Conservation (phyloP, 495 filamentous ascomycete species). For the Neurospora sp. region DNA sequence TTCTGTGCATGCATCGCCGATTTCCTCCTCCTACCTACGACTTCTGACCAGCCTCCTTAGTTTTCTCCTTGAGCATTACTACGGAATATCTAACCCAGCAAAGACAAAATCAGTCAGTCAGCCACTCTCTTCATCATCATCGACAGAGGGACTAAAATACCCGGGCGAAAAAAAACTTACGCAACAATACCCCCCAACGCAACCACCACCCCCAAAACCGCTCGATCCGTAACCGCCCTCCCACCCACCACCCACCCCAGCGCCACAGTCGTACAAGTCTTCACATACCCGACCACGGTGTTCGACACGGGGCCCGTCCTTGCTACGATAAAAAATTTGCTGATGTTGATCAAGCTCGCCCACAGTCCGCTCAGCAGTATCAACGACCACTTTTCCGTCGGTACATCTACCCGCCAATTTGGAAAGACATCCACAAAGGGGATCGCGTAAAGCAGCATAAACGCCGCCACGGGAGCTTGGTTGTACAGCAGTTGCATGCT, state of each 20-base stretch:
- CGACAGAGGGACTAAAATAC: too few species aligned
- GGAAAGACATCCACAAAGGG: slow-evolving; percentile 58
- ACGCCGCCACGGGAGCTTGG: slow-evolving; percentile 55
- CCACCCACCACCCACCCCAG: slow-evolving; percentile 47
- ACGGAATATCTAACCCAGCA: background rate
- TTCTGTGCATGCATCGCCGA: background rate
- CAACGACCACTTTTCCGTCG: slow-evolving; percentile 42
- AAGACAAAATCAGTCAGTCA: background rate
- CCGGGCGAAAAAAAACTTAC: slow-evolving; percentile 10
- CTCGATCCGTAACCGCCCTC: slow-evolving; percentile 40
- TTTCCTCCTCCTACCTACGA: background rate
- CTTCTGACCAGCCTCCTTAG: slow-evolving; percentile 11
- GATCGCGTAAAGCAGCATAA: slow-evolving; percentile 54
- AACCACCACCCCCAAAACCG: slow-evolving; percentile 41
- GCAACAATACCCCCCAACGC: slow-evolving; percentile 47
- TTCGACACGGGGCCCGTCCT: slow-evolving; percentile 60
- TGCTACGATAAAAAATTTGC: slow-evolving; percentile 66
- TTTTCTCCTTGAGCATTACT: background rate
- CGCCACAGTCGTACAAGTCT: slow-evolving; percentile 50
- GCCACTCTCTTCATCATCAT: background rate
- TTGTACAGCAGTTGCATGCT: slow-evolving; percentile 67
- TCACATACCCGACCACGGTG: slow-evolving; percentile 61
- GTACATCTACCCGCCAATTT: slow-evolving; percentile 20
- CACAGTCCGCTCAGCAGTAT: slow-evolving; percentile 50
- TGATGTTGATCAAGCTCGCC: slow-evolving; percentile 61